Conservation (phyloP, 2,329 filamentous ascomycete species). For the Amauroascus niger region DNA sequence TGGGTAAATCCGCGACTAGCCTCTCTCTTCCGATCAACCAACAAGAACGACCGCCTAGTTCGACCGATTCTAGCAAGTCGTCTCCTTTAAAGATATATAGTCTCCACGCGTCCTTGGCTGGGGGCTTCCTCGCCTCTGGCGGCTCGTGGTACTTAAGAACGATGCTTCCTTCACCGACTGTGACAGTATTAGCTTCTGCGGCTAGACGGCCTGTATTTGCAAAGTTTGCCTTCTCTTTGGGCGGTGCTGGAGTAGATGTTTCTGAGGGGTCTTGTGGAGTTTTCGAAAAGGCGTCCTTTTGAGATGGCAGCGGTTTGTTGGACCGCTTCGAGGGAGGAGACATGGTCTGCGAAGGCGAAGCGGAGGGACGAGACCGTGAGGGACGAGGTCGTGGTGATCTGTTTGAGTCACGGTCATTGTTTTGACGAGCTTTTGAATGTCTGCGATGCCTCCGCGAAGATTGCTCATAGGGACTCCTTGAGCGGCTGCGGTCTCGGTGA, state of each 20-base stretch:
- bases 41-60: constrained; percentile 66
- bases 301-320: constrained; percentile 37
- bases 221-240: constrained; percentile 72
- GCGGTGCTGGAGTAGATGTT: constrained; percentile 25
- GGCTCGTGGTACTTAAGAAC: constrained; percentile 95
- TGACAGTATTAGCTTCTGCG: constrained; percentile 75
- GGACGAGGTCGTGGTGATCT: constrained; percentile 4
- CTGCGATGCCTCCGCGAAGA: constrained; percentile 12
- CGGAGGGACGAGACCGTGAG: constrained; percentile 18
- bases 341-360: constrained; percentile 24
- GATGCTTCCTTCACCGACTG: constrained; percentile 48
- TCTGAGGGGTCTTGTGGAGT: constrained; percentile 24
- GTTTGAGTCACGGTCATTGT: constrained; percentile 17
- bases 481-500: constrained; percentile 5
- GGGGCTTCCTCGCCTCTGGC: constrained; percentile 78
- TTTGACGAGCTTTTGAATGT: constrained; percentile 15
- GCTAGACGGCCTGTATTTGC: constrained; percentile 70
- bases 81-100: constrained; percentile 84
- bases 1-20: constrained; percentile 67
- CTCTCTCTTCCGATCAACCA: constrained; percentile 82
- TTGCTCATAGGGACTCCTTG: constrained; percentile 12
- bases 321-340: constrained; percentile 28
- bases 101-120: constrained; percentile 69
- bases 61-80: constrained; percentile 71
- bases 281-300: constrained; percentile 36